Evolutionary conservation across 306 rosid species (phyloP).

Genomic region (Cicer arietinum): DNA sequence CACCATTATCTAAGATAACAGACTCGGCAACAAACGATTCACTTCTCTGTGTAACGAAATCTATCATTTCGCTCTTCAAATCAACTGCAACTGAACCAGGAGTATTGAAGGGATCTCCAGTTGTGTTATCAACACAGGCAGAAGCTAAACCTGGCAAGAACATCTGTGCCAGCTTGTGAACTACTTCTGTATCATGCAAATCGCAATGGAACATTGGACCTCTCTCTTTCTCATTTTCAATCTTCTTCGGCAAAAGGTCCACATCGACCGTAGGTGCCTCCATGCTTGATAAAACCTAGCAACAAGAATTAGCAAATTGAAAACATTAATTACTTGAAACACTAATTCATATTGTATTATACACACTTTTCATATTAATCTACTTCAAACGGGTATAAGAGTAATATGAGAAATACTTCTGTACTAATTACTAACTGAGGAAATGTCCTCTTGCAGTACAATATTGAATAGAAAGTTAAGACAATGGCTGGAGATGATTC

Average conservation of each 20-base stretch:
- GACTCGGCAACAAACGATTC: constrained; percentile 75
- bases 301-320: background rate
- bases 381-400: too few relatives aligned
- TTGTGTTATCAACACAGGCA: constrained; percentile 80
- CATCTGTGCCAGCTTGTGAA: constrained; percentile 74
- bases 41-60: constrained; percentile 67
- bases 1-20: constrained; percentile 61
- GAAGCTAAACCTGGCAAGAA: constrained; percentile 79
- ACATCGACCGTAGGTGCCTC: constrained; percentile 52
- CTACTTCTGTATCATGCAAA: constrained; percentile 63
- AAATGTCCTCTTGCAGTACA: too few relatives aligned
- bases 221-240: constrained; percentile 62
- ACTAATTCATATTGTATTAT: too few relatives aligned
- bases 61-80: constrained; percentile 80
- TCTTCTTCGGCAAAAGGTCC: constrained; percentile 58
- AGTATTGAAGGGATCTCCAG: constrained; percentile 67
- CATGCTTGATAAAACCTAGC: constrained; percentile 56
- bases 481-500: too few relatives aligned
- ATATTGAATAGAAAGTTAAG: too few relatives aligned
- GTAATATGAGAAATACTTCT: too few relatives aligned
- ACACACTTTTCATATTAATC: background rate
- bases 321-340: background rate
- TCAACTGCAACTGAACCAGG: constrained; percentile 79
- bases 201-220: constrained; percentile 66
- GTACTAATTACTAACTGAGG: too few relatives aligned